Evolutionary conservation across 2,329 filamentous ascomycete species (phyloP).

Genomic region (Colletotrichum gloeosporioides): DNA sequence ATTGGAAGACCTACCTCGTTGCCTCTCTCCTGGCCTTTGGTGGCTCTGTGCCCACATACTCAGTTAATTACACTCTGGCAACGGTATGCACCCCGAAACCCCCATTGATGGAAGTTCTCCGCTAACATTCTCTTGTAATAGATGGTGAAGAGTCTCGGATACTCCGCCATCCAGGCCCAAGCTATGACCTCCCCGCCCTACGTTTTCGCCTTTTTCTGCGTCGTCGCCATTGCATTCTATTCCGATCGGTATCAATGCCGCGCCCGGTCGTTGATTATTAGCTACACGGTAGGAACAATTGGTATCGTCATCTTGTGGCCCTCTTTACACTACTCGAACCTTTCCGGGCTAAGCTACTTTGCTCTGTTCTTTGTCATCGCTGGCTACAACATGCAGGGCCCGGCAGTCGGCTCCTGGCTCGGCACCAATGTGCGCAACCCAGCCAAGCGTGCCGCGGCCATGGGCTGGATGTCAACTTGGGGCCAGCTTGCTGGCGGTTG

Average conservation of each 20-base stretch:
- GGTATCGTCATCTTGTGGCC: not conserved
- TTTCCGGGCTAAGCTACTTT: not conserved
- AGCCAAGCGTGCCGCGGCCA: not conserved
- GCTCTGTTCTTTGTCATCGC: not conserved
- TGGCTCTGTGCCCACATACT: not conserved
- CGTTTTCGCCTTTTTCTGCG: not conserved
- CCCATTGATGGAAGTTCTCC: not conserved
- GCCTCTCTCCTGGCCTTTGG: not conserved
- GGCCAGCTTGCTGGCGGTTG: not conserved
- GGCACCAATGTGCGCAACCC: not conserved
- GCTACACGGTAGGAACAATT: not conserved
- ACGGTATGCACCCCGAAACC: not conserved
- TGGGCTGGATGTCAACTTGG: not conserved
- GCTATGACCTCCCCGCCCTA: not conserved
- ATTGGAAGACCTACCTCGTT: not conserved
- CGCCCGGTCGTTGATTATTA: not conserved
- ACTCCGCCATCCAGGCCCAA: not conserved
- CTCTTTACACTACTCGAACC: not conserved
- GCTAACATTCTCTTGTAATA: not conserved
- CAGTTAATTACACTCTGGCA: not conserved
- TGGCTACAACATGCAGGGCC: constrained; percentile 4
- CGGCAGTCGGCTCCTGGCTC: constrained; percentile 10
- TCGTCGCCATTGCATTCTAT: not conserved
- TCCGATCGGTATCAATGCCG: not conserved
- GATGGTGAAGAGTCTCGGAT: not conserved